Base-by-base conservation (phyloP, 2,329 filamentous ascomycete genomes). In the Alternaria arbusti region DNA sequence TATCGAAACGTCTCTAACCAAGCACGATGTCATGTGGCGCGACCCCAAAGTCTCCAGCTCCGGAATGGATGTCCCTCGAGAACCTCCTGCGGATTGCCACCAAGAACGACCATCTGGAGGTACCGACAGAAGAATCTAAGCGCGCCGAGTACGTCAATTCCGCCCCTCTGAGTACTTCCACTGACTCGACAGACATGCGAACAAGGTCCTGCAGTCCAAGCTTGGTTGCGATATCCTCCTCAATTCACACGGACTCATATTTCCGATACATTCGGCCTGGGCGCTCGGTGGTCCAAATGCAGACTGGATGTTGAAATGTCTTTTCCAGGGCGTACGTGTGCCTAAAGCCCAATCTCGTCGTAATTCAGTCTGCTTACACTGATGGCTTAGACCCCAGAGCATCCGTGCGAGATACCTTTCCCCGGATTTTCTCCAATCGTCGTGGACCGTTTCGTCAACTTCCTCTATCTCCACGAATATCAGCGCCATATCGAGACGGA, bases 171-270 rank as follows among this genome's bases (percentile, higher is more conserved):
- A 28, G 26, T 28, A 12, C 26, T 28, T 6, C 5, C 5, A 28
- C 26, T 28, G 26, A 28, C 26, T 11, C 4, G 12, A 4, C 13
- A 32, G 30, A 0, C 30, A 32, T 2, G 30, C 30, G 0, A 8
- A 1, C 13, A 15, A 2, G 0, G 13, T 36, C 30, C 30, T 36
- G 0, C 0, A 3, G 1, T 36, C 30, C 30, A 36, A 36, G 13
- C 4, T 15, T 4, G 32, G 32, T n/a, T 36, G 32, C 32, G 32
- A 36, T 9, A 4, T 36, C 0, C 32, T 36, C 13, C 32, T 36
- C 0, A 3, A 15, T 5, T 36, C 32, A 3, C 0, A 36, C 4
- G 32, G 15, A 0, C 0, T 36, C 4, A 0, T 36, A 0, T 36
- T 36, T 13, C 32, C 32, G 7, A 5, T 36, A 9, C 32, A 36